A percentile compares a stretch with the other conserved stretches of the same genome.
These are phyloP conservation scores for Gremmenia infestans DNA, from an alignment of 2,329 filamentous ascomycete genomes.

Conservation along the genomic window DNA sequence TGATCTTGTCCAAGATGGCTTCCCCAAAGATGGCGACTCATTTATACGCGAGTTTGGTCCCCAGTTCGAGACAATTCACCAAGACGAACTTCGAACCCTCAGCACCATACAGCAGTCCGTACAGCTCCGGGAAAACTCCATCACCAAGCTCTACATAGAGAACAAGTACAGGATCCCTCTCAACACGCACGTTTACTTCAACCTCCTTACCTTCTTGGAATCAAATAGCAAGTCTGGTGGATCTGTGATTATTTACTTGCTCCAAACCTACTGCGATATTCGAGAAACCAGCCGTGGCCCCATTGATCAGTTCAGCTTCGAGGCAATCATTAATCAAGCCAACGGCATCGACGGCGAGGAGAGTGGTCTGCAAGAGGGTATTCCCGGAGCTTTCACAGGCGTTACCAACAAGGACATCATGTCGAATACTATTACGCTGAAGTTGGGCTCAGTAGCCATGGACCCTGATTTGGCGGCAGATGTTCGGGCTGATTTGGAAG, in stretches of 20 bases:
- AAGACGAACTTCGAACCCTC: slow-evolving; percentile 74
- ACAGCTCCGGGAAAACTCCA: slow-evolving; percentile 70
- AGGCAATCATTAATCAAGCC: slow-evolving; percentile 52
- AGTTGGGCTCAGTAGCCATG: slow-evolving; percentile 77
- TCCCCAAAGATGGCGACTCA: slow-evolving; percentile 63
- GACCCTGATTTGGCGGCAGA: slow-evolving; percentile 79
- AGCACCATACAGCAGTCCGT: slow-evolving; percentile 68
- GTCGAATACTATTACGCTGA: slow-evolving; percentile 54
- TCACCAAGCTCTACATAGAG: slow-evolving; percentile 74
- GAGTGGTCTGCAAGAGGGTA: slow-evolving; percentile 57
- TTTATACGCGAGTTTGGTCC: slow-evolving; percentile 66
- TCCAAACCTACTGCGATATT: slow-evolving; percentile 56
- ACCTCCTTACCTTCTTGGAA: slow-evolving; percentile 83
- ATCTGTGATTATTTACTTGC: slow-evolving; percentile 67
- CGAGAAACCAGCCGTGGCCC: slow-evolving; percentile 56
- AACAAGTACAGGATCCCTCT: slow-evolving; percentile 88
- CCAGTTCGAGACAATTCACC: slow-evolving; percentile 71
- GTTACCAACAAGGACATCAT: slow-evolving; percentile 56
- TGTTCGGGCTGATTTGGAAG: slow-evolving; percentile 78
- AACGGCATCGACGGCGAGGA: slow-evolving; percentile 56
- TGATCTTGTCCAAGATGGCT: slow-evolving; percentile 68
- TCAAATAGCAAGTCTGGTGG: slow-evolving; percentile 80
- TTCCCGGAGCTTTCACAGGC: slow-evolving; percentile 57
- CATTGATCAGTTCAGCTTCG: slow-evolving; percentile 59
- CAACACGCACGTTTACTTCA: slow-evolving; percentile 78